A percentile compares a stretch with the other conserved stretches of the same genome.
phyloP scores from a whole-genome alignment of 2,329 filamentous ascomycete genomes.

The Trichoderma polysporum region DNA sequence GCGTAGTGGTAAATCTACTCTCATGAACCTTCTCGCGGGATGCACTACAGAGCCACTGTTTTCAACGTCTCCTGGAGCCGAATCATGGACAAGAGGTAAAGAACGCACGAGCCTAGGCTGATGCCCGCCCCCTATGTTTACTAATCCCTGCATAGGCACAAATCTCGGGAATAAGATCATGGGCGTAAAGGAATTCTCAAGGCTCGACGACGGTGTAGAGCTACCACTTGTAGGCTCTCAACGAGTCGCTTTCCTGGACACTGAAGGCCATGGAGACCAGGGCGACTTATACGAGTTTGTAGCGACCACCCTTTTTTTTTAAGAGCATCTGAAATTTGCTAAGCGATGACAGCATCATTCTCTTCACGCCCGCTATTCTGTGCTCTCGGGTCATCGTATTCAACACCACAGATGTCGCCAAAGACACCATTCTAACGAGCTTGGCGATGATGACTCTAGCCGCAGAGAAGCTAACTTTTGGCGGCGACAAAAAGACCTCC shows the following conservation, averaged over 20 bases:
- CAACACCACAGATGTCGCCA: constrained; percentile 18
- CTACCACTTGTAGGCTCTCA: background rate
- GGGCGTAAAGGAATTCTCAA: constrained; percentile 13
- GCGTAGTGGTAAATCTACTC: constrained; percentile 12
- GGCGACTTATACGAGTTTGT: constrained; percentile 18
- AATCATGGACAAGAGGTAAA: constrained; percentile 17
- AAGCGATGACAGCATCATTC: background rate
- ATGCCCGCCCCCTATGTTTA: background rate
- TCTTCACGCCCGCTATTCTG: constrained; percentile 14
- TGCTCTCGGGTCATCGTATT: constrained; percentile 17
- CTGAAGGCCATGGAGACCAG: constrained; percentile 16
- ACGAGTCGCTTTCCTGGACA: constrained; percentile 11
- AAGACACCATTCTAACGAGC: constrained; percentile 15
- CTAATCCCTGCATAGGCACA: constrained; percentile 1
- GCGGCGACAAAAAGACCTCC: constrained; percentile 8
- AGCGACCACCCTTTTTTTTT: background rate
- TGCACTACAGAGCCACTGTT: constrained; percentile 12
- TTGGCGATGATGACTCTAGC: constrained; percentile 17
- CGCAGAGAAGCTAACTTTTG: constrained; percentile 8
- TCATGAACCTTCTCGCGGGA: constrained; percentile 16
- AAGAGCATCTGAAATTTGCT: background rate
- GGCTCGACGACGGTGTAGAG: constrained; percentile 9
- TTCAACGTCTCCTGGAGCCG: constrained; percentile 8
- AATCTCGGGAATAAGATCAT: constrained; percentile 17
- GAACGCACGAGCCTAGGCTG: background rate